These are phyloP conservation scores for Logfia minima DNA, from an alignment of 129 eudicot genomes.

Conservation along the genomic window DNA sequence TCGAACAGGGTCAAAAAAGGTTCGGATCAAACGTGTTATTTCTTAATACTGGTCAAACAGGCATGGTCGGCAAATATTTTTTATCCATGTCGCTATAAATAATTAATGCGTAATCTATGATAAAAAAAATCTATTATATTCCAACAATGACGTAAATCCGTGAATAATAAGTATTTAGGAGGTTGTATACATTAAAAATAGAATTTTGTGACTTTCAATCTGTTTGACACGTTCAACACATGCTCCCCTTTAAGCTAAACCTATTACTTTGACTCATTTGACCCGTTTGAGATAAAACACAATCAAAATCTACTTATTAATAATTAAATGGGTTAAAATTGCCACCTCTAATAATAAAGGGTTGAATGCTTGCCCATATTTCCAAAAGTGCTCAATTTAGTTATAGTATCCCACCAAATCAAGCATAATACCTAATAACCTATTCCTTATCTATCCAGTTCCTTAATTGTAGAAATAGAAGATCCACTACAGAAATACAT, in stretches of 20 bases:
- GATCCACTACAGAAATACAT: neutral
- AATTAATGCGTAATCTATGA: neutral
- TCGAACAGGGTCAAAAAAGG: neutral
- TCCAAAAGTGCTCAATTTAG: neutral
- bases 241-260: neutral
- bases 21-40: neutral
- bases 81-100: neutral
- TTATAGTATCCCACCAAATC: constrained; percentile 5
- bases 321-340: neutral
- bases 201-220: neutral
- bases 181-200: neutral
- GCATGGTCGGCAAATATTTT: neutral
- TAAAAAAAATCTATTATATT: neutral
- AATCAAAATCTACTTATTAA: neutral
- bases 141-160: neutral
- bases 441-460: constrained; percentile 13
- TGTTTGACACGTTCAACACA: neutral
- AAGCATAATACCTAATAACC: constrained; percentile 15
- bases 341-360: neutral
- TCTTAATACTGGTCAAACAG: neutral
- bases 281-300: neutral
- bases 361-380: neutral
- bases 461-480: constrained; percentile 1
- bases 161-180: neutral
- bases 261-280: neutral